phyloP scores from a whole-genome alignment of 2,329 filamentous ascomycete species.

The Fusarium falciforme region DNA sequence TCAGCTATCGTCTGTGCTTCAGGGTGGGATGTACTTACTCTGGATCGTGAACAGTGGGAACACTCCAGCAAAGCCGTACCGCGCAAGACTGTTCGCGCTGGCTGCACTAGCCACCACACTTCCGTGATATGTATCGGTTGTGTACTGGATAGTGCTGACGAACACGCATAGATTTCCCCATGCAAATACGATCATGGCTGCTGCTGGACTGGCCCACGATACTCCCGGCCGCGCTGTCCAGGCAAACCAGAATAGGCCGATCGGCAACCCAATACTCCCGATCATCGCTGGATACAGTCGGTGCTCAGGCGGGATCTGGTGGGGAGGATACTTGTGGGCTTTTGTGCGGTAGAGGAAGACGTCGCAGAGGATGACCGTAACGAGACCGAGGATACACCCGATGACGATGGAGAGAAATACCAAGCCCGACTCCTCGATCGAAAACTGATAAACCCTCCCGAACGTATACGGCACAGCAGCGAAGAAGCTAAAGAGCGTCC shows the following conservation, averaged over 20 bases:
- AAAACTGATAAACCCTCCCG: slow-evolving; percentile 57
- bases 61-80: slow-evolving; percentile 65
- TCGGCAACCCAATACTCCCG: slow-evolving; percentile 63
- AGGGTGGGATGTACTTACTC: slow-evolving; percentile 50
- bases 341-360: slow-evolving; percentile 55
- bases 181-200: slow-evolving; percentile 66
- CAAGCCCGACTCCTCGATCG: slow-evolving; percentile 54
- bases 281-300: slow-evolving; percentile 70
- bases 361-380: slow-evolving; percentile 56
- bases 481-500: slow-evolving; percentile 65
- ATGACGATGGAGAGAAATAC: slow-evolving; percentile 60
- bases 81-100: slow-evolving; percentile 68
- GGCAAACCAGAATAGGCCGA: slow-evolving; percentile 70
- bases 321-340: slow-evolving; percentile 45
- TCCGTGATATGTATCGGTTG: slow-evolving; percentile 66
- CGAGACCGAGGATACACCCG: slow-evolving; percentile 57
- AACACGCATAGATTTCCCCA: slow-evolving; percentile 72
- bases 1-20: slow-evolving; percentile 18
- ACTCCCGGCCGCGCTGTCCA: slow-evolving; percentile 62
- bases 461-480: slow-evolving; percentile 63
- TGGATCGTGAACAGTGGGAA: slow-evolving; percentile 73
- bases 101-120: slow-evolving; percentile 67
- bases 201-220: slow-evolving; percentile 62
- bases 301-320: slow-evolving; percentile 63
- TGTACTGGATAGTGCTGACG: slow-evolving; percentile 63